Evolutionary conservation across 2,329 filamentous ascomycete genomes (phyloP), one percentile per base, ranked within the genome.

Genomic region (Hirsutella rhossiliensis): DNA sequence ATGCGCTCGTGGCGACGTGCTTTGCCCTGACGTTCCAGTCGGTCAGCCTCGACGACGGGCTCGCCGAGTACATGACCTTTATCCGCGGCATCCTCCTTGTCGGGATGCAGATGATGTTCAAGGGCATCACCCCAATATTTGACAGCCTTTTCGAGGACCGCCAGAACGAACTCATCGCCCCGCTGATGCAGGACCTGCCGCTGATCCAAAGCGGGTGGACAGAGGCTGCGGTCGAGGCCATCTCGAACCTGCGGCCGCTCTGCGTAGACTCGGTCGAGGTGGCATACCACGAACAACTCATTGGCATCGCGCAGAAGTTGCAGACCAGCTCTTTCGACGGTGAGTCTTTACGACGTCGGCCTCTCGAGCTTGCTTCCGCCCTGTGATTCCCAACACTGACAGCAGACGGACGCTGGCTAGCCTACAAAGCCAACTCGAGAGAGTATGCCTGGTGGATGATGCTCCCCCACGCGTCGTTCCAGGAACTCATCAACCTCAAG

Each of bases 41-140:
- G 1, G 69, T 76, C 12, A 64, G 67, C 46, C 67, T 80, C 28
- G 68, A 73, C 20, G 76, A 80, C 49, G 76, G 76, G 34, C 63
- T 79, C 59, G 61, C 63, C n/a, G 76, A 79, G 56, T 79, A 71
- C 56, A 73, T 80, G 69, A 76, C 71, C 0, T 78, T 79, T 50
- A 71, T 75, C 47, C 67, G 76, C 27, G 75, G 76, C 15, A 71
- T 79, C 49, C 57, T 74, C 47, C 65, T 78, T 39, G 65, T 80
- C 4, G 68, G 65, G 11, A 65, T 71, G 47, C 74, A 77, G 51
- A 73, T 79, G 67, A 65, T 65, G 56, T 61, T 63, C 46, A 65
- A 68, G 43, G 66, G 68, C 19, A 65, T 70, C 37, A 65, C 65
- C 18, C 67, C 74, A 44, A 60, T 78, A 41, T 78, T 76, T 48